These are phyloP conservation scores for Sphagnum fallax DNA, from an alignment of 228 moss, liverwort and hornwort genomes.

Conservation along the genomic window DNA sequence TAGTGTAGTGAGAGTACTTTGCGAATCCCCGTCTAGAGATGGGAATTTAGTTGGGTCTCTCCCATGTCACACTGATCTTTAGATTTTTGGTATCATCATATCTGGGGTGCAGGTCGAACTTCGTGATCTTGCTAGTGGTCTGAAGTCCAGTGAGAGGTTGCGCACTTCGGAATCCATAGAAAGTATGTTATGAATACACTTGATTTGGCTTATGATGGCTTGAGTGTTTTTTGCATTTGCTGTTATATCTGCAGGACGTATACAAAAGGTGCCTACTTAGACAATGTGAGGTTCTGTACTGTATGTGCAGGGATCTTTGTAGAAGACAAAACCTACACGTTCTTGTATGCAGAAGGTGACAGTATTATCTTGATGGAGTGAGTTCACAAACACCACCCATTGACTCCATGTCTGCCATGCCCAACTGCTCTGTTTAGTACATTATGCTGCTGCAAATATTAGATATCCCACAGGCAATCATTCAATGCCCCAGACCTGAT, in stretches of 20 bases:
- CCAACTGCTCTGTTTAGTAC: background rate
- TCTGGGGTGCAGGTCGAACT: conserved; percentile 66
- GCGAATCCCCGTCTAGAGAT: no score
- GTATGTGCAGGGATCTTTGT: conserved; percentile 83
- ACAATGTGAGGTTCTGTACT: background rate
- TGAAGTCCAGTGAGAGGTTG: conserved; percentile 89
- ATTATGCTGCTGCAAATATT: background rate
- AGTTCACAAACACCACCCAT: conserved; percentile 13
- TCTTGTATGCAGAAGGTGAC: conserved; percentile 69
- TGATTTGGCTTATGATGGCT: background rate
- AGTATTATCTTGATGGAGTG: conserved; percentile 88
- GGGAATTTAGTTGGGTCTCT: background rate
- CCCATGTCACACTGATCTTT: background rate
- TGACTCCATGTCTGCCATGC: background rate
- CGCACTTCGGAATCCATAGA: conserved; percentile 94
- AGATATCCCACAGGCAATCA: background rate
- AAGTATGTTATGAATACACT: conserved; percentile 38
- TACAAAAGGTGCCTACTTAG: no score
- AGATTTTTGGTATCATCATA: background rate
- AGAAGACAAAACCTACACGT: conserved; percentile 76
- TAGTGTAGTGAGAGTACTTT: no score
- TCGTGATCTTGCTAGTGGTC: conserved; percentile 83
- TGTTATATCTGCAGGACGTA: background rate
- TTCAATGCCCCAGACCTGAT: background rate
- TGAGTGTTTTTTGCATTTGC: background rate